A percentile compares a stretch with the other conserved stretches of the same genome.
Evolutionary conservation across 805 yeast species (phyloP).

Genomic region (Candida railenensis): DNA sequence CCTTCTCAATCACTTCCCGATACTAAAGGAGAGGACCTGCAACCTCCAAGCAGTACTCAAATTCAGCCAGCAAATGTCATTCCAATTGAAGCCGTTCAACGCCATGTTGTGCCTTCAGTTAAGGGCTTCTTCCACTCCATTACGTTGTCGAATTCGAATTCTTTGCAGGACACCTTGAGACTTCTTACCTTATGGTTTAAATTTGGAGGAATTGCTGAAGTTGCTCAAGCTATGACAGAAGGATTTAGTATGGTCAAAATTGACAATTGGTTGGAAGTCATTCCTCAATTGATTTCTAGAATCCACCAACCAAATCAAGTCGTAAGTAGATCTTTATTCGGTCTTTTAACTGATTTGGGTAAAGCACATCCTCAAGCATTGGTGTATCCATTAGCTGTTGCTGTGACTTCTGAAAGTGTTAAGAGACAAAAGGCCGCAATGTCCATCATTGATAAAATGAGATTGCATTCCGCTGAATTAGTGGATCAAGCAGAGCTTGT

Average conservation of each 20-base stretch:
- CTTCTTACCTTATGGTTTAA: constrained; percentile 92
- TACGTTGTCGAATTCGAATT: constrained; percentile 79
- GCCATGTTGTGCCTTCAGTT: constrained; percentile 94
- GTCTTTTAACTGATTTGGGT: constrained; percentile 82
- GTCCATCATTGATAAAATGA: constrained; percentile 88
- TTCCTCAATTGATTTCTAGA: constrained; percentile 93
- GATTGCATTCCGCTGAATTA: constrained; percentile 76
- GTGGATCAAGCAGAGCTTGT: constrained; percentile 94
- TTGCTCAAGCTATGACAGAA: constrained; percentile 84
- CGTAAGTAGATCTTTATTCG: constrained; percentile 77
- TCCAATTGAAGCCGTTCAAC: constrained; percentile 61
- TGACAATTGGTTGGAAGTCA: constrained; percentile 93
- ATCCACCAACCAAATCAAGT: constrained; percentile 91
- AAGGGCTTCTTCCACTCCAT: constrained; percentile 95
- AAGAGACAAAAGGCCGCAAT: constrained; percentile 89
- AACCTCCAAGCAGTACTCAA: constrained; percentile 7
- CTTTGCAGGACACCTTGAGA: constrained; percentile 89
- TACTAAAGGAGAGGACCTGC: constrained; percentile 2
- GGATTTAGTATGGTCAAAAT: constrained; percentile 87
- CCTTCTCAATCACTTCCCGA: constrained; percentile 1
- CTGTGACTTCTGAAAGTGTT: constrained; percentile 88
- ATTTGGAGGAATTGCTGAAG: constrained; percentile 91
- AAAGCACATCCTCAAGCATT: constrained; percentile 96
- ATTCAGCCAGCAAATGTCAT: constrained; percentile 20
- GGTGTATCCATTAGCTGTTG: constrained; percentile 93